Evolutionary conservation across 163 green algal species (phyloP).

Genomic region (Chlamydomonas reinhardtii): DNA sequence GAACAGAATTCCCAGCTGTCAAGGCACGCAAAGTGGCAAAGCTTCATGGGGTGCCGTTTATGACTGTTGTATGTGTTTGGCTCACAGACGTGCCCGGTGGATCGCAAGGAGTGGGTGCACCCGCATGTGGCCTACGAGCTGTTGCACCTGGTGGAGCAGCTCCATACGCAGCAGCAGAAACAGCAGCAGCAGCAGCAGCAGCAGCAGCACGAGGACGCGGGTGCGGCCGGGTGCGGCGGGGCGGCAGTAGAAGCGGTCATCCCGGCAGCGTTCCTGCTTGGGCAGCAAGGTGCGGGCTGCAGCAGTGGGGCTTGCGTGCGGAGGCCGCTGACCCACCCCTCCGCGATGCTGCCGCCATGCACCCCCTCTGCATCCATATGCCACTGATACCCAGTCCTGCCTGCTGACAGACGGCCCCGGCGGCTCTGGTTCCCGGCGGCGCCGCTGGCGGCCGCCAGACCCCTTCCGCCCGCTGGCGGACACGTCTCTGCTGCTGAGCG

Average conservation of each 20-base stretch:
- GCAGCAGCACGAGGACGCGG: background rate
- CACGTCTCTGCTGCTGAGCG: background rate
- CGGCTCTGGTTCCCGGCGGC: background rate
- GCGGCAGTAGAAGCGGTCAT: background rate
- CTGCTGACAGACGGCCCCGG: too few relatives aligned
- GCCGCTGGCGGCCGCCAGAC: slow-evolving; percentile 1
- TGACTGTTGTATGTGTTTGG: background rate
- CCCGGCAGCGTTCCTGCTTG: background rate
- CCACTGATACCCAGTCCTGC: background rate
- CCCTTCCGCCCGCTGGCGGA: slow-evolving; percentile 6
- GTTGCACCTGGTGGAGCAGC: slow-evolving; percentile 12
- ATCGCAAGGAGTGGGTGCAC: slow-evolving; percentile 7
- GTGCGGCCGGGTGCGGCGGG: too few relatives aligned
- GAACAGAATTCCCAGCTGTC: too few relatives aligned
- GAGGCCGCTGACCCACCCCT: too few relatives aligned
- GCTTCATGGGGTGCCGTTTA: too few relatives aligned
- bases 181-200: background rate
- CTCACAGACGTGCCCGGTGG: background rate
- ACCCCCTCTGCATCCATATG: too few relatives aligned
- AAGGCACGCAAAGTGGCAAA: too few relatives aligned
- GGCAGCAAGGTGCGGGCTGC: background rate
- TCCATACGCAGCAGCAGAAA: background rate
- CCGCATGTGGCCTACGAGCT: slow-evolving; percentile 29
- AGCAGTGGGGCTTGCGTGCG: too few relatives aligned
- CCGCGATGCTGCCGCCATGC: background rate